Evolutionary conservation across 1,139 yeast genomes (phyloP).

Genomic region (Kazachstania sp.): DNA sequence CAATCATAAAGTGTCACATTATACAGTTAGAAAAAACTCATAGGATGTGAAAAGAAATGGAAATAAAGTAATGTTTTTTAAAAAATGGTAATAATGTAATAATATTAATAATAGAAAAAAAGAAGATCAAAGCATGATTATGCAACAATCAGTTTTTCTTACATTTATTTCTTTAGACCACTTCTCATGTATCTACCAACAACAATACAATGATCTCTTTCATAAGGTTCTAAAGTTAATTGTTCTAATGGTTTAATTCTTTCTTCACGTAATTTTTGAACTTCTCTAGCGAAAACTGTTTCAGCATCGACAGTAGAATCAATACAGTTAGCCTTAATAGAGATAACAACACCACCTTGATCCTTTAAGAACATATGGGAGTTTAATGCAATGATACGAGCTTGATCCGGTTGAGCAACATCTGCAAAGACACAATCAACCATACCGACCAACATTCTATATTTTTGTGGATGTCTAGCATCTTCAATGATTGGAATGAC

Average conservation of each 20-base stretch:
- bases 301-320: slow-evolving; percentile 99
- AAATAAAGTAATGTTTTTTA: too few species aligned
- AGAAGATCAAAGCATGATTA: too few species aligned
- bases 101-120: too few species aligned
- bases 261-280: slow-evolving; percentile 97
- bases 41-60: not conserved
- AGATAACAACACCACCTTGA: slow-evolving; percentile 95
- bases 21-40: too few species aligned
- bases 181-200: slow-evolving; percentile 95
- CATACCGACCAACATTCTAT: slow-evolving; percentile 98
- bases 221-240: slow-evolving; percentile 97
- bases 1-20: too few species aligned
- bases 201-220: slow-evolving; percentile 98
- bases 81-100: too few species aligned
- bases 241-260: slow-evolving; percentile 97
- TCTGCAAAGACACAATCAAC: slow-evolving; percentile 98
- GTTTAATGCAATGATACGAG: slow-evolving; percentile 97
- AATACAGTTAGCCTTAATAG: slow-evolving; percentile 99
- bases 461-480: slow-evolving; percentile 99
- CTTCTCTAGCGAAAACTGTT: slow-evolving; percentile 98
- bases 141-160: not conserved
- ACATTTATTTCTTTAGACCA: slow-evolving; percentile 38
- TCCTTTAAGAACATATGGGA: slow-evolving; percentile 97
- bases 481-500: slow-evolving; percentile 98
- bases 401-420: slow-evolving; percentile 99